Evolutionary conservation across 2,329 filamentous ascomycete genomes (phyloP).

Genomic region (Bertia moriformis): DNA sequence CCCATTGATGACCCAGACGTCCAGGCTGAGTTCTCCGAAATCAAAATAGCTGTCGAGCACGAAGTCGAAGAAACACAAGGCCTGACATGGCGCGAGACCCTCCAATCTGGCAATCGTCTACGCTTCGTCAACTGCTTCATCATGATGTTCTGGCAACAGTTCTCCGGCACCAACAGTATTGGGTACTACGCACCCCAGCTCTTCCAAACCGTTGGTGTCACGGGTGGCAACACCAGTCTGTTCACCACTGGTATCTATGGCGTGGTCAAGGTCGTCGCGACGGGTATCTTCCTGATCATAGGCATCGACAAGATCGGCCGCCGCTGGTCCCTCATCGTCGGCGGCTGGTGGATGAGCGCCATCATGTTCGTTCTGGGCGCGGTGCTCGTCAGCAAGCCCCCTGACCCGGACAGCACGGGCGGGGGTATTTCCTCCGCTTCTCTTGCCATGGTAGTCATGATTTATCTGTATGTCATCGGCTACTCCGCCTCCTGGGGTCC

Average conservation of each 20-base stretch:
- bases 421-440: neutral
- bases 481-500: conserved; percentile 35
- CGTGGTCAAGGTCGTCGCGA: conserved; percentile 53
- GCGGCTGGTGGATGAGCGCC: conserved; percentile 42
- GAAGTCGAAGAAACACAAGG: conserved; percentile 27
- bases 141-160: conserved; percentile 35
- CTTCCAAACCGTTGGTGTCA: conserved; percentile 50
- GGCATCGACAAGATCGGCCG: conserved; percentile 57
- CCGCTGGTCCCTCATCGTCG: conserved; percentile 44
- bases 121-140: conserved; percentile 31
- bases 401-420: conserved; percentile 23
- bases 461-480: conserved; percentile 36
- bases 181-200: conserved; percentile 60
- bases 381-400: conserved; percentile 22
- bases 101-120: conserved; percentile 28
- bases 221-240: conserved; percentile 37
- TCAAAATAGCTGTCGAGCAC: conserved; percentile 27
- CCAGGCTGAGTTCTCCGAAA: conserved; percentile 14
- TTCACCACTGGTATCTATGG: conserved; percentile 66
- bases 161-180: conserved; percentile 28
- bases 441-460: conserved; percentile 33
- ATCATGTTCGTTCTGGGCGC: conserved; percentile 56
- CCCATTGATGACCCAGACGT: conserved; percentile 3
- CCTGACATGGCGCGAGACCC: conserved; percentile 27
- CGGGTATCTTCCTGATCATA: conserved; percentile 49